Percentiles rank a stretch among this genome's conserved stretches.
Conservation (phyloP, 1,284 basidiomycete genomes). For the Cutaneotrichosporon arboriforme region DNA sequence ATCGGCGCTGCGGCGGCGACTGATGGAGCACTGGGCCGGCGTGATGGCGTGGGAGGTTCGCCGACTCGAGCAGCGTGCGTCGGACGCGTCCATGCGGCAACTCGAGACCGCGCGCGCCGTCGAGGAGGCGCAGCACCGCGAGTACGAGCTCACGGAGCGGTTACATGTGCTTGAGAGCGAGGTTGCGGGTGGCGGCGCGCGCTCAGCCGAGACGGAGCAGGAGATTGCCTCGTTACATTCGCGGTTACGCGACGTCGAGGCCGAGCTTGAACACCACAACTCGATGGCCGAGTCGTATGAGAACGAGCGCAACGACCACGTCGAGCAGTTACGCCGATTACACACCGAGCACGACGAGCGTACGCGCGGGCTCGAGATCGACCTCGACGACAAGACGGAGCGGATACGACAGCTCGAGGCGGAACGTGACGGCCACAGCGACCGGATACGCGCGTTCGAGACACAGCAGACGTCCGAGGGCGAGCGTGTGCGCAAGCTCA, state of each 20-base stretch:
- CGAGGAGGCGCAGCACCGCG: not conserved
- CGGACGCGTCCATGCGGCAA: not conserved
- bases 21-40: conserved; percentile 49
- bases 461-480: not conserved
- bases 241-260: conserved; percentile 18
- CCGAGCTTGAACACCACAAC: conserved; percentile 6
- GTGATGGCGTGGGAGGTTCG: conserved; percentile 49
- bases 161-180: not conserved
- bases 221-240: too few relatives aligned
- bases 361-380: conserved; percentile 4
- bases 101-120: not conserved
- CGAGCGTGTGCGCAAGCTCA: not conserved
- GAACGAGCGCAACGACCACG: conserved; percentile 15
- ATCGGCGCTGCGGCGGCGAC: conserved; percentile 31
- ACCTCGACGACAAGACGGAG: not conserved
- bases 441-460: conserved; percentile 5
- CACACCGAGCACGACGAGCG: not conserved
- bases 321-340: not conserved
- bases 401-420: not conserved
- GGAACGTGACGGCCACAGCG: conserved; percentile 2
- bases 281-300: not conserved
- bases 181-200: not conserved
- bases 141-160: not conserved
- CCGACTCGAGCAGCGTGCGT: conserved; percentile 29
- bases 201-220: not conserved